Conservation (phyloP, 768 basidiomycete species). For the Tulasnella sp. region DNA sequence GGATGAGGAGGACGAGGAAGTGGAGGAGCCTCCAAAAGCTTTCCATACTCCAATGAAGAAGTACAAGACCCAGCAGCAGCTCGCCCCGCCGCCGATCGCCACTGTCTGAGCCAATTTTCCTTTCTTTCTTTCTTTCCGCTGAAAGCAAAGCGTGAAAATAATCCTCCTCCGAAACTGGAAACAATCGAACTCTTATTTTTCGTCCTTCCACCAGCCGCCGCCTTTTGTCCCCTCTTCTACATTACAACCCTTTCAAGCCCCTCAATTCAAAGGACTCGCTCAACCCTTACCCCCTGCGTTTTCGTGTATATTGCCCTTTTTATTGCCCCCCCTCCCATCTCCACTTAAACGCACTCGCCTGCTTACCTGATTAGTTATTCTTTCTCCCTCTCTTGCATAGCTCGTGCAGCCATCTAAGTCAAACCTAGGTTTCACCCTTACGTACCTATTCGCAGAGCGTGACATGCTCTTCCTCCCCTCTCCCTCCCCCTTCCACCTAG, state of each 20-base stretch:
- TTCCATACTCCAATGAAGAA: slow-evolving; percentile 37
- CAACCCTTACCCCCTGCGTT: no score
- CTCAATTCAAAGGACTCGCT: no score
- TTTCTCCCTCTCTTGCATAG: no score
- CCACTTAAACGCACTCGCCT: no score
- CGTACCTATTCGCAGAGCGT: background rate
- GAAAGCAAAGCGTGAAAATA: background rate
- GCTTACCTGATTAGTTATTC: no score
- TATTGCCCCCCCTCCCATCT: no score
- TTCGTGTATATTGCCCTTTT: no score
- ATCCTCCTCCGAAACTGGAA: background rate
- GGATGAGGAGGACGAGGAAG: slow-evolving; percentile 29
- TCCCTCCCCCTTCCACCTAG: no score
- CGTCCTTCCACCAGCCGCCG: no score
- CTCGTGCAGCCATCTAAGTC: background rate
- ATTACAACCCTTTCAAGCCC: no score
- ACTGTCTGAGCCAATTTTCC: background rate
- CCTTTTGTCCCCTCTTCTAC: no score
- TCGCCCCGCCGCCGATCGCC: background rate
- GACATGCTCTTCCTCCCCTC: background rate
- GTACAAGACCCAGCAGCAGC: slow-evolving; percentile 28
- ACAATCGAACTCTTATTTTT: background rate
- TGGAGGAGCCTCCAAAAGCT: slow-evolving; percentile 34
- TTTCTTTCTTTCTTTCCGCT: background rate
- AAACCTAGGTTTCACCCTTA: background rate